These are phyloP conservation scores for Yarrowia phangngaensis DNA, from an alignment of 805 yeast species.

Conservation along the genomic window DNA sequence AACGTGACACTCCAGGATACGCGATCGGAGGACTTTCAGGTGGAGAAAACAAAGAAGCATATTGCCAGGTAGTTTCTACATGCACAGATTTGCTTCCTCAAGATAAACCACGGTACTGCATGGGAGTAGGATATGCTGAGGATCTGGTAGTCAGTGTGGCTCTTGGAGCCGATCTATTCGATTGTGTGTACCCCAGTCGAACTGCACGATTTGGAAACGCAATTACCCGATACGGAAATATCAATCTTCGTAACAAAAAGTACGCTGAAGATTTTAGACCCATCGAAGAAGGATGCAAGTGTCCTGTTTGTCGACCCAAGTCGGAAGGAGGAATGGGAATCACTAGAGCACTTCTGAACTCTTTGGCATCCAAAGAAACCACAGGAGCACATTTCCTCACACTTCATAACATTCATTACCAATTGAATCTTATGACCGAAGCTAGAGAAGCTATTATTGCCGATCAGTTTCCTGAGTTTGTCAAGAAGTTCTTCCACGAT, in stretches of 20 bases:
- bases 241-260: conserved; percentile 40
- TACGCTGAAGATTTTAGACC: conserved; percentile 41
- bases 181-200: conserved; percentile 47
- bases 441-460: conserved; percentile 43
- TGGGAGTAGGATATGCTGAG: conserved; percentile 50
- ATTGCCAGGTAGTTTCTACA: conserved; percentile 42
- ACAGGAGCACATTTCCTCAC: conserved; percentile 46
- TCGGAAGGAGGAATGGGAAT: conserved; percentile 40
- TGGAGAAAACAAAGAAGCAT: conserved; percentile 45
- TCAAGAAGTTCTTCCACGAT: conserved; percentile 39
- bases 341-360: conserved; percentile 42
- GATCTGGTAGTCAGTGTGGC: conserved; percentile 47
- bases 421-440: conserved; percentile 43
- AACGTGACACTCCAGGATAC: conserved; percentile 47
- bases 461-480: conserved; percentile 42
- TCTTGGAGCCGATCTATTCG: conserved; percentile 47
- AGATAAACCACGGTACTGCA: conserved; percentile 45
- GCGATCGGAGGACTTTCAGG: conserved; percentile 50
- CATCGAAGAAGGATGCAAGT: conserved; percentile 43
- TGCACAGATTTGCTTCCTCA: conserved; percentile 45
- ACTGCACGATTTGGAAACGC: conserved; percentile 48
- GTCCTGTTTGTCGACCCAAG: conserved; percentile 42
- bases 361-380: conserved; percentile 43
- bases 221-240: conserved; percentile 41
- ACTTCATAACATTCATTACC: conserved; percentile 45